Base-by-base conservation (phyloP, 352 stramenopile species). In the Pythium dissimile region DNA sequence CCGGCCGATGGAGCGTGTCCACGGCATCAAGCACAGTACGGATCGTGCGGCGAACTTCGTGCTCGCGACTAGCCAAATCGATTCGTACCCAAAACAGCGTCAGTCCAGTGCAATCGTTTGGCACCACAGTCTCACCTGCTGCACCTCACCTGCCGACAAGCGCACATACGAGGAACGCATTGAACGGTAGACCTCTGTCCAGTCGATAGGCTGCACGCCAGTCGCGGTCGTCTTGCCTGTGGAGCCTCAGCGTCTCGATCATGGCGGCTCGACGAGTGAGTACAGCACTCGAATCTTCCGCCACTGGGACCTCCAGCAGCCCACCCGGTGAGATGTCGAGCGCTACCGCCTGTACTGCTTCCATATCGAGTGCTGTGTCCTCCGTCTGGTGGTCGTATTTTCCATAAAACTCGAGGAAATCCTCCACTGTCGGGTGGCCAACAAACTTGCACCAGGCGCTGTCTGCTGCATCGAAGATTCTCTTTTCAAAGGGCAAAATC, bases 401-500 rank as follows among this genome's bases (percentile, higher is more conserved):
- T 3, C 46, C 60, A 37, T 82, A 67, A 24, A 54, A 43, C 32
- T 89, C 80, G 7, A 88, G 47, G 43, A 89, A 84, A 44, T 89
- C 80, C 62, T 92, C 82, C 0, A 89, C 69, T 7, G 77, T 72
- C 26, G 79, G 82, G 44, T 89, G 80, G 0, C 82, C 81, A 1
- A 88, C 81, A 61, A 86, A 92, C 12, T 75, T 64, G 41, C 74
- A 84, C 73, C 72, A 86, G 42, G 49, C 18, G 28, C 5, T 34
- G 23, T 11, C 35, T 8, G 10, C 12, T 2, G 30, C 38, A 2
- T 50, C 55, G 54, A 92, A 89, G 23, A 92, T 65, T 9, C 53
- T 37, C 13, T 72, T 54, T 71, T 92, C 82, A 44, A 92, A 92
- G 1, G 82, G 77, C 41, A 92, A 61, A 38, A 92, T 72, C 42